Base-by-base conservation (phyloP, 1,284 basidiomycete genomes). In the Ganoderma lingzhi region DNA sequence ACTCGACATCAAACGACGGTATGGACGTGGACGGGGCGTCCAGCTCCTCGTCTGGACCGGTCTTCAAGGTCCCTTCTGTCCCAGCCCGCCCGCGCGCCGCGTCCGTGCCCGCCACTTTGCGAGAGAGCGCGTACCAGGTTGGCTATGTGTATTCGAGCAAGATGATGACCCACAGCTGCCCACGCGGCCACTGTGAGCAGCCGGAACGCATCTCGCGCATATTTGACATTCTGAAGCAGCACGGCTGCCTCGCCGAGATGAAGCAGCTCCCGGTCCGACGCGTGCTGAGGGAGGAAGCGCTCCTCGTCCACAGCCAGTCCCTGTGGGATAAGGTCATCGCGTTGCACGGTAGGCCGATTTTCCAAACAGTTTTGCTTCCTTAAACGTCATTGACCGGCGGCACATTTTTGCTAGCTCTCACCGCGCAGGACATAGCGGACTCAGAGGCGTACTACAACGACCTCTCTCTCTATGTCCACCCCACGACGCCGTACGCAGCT, bases 401-500 rank as follows among this genome's bases (percentile, higher is more conserved):
- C 10, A 10, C 37, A 9, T 60, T 41, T 28, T 61, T 61, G 23
- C 17, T 78, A 97, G 93, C 87, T 56, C 87, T 95, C 84, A 86
- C 86, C 15, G 84, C 89, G 68, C 89, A 96, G 80, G 88, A 93
- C 69, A 90, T 94, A 61, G 81, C 86, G 60, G 88, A 92, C 71
- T 91, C 93, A 1, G 88, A 89, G 73, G 85, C 86, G 17, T 96
- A 94, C 79, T 98, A 97, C 80, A 94, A 96, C 64, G 89, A 91
- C 45, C 84, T 97, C 30, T 99, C 97, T 19, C 89, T 99, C 19
- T 99, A 99, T 82, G 92, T 99, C 66, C 94, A 94, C 82, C 88
- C 89, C 59, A 88, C 91, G 55, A 98, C 98, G 0, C 94, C 96
- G 0, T 86, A 89, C 59, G 91, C 94, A 45, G 97, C 98, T 6